A percentile compares a stretch with the other conserved stretches of the same genome.
Conservation (phyloP, 139 green algal genomes). For the Ulvella scutata region DNA sequence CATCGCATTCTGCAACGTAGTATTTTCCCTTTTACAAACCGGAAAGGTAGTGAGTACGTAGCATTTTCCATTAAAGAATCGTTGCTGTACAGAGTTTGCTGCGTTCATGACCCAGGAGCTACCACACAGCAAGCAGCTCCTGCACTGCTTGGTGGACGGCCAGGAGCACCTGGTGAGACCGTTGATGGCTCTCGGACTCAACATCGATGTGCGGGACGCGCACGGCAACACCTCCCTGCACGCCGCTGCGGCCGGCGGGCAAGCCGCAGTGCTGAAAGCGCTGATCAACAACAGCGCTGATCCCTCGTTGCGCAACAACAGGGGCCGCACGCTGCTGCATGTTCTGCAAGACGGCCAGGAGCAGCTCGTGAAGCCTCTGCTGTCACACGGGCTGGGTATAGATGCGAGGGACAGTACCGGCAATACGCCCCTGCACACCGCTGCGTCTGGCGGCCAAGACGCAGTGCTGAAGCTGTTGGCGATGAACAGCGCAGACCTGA, state of each 20-base stretch:
- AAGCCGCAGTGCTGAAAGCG: neutral
- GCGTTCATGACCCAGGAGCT: neutral
- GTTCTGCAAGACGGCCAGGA: neutral
- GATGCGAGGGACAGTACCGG: neutral
- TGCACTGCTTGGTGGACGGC: neutral
- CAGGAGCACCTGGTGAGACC: slow-evolving; percentile 1
- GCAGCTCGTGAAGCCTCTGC: neutral
- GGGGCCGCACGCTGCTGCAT: neutral
- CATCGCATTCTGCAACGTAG: no score
- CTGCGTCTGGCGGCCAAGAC: slow-evolving; percentile 5
- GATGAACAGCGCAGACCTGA: neutral
- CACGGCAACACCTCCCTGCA: slow-evolving; percentile 10
- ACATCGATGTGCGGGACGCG: neutral
- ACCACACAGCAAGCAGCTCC: neutral
- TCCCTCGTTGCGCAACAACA: neutral
- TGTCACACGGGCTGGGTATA: neutral
- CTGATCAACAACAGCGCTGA: slow-evolving; percentile 5
- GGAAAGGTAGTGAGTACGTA: no score
- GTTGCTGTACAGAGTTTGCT: neutral
- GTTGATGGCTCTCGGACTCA: neutral
- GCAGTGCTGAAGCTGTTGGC: slow-evolving; percentile 1
- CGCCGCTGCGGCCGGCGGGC: slow-evolving; percentile 8
- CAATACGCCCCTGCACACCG: slow-evolving; percentile 9
- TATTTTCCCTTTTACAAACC: no score
- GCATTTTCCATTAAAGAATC: no score